Conservation (phyloP, 257 asterid genomes). For the Ilex asprella region DNA sequence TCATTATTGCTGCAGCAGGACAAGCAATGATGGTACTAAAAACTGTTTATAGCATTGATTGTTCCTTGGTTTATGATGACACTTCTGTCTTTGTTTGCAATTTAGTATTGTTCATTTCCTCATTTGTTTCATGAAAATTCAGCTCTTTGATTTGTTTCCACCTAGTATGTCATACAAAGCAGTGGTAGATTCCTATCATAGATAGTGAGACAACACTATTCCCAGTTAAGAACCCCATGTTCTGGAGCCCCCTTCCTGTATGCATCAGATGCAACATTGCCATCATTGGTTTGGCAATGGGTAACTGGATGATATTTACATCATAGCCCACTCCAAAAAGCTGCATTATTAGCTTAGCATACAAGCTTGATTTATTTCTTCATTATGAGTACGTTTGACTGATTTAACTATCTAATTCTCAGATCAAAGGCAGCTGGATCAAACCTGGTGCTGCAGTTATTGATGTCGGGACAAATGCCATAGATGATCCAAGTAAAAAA, state of each 20-base stretch:
- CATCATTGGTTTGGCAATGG: no score
- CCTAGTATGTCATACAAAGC: no score
- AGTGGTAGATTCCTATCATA: no score
- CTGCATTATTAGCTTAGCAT: no score
- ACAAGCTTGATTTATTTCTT: no score
- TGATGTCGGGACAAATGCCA: conserved; percentile 87
- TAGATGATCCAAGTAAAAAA: conserved; percentile 72
- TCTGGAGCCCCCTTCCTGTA: no score
- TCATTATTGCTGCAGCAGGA: conserved; percentile 94
- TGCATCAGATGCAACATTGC: no score
- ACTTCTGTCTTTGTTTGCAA: not conserved
- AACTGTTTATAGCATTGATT: not conserved
- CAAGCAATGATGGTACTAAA: conserved; percentile 71
- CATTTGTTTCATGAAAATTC: not conserved
- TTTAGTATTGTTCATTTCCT: not conserved
- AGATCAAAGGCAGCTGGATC: conserved; percentile 97
- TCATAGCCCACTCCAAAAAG: no score
- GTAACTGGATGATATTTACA: no score
- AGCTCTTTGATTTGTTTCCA: not conserved
- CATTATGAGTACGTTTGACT: not conserved
- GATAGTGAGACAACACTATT: no score
- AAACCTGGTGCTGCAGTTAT: conserved; percentile 98
- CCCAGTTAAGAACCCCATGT: no score
- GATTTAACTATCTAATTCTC: conserved; percentile 9
- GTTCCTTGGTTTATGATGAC: not conserved